These are phyloP conservation scores for Russula abietina DNA, from an alignment of 768 basidiomycete genomes.

Conservation along the genomic window DNA sequence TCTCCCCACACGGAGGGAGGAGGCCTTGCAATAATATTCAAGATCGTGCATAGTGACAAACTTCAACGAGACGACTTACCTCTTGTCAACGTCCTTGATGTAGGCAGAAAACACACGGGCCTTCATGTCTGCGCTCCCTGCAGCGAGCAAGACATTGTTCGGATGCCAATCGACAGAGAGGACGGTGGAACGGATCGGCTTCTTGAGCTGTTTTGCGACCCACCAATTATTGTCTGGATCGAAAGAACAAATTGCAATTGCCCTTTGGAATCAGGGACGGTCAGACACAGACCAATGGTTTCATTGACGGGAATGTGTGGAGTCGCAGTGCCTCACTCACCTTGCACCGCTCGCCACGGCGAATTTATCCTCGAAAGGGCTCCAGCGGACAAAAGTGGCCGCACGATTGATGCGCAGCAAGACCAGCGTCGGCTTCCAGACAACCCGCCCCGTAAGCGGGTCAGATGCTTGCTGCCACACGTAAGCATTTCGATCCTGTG, in stretches of 20 bases:
- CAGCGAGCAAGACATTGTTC: slow-evolving; percentile 94
- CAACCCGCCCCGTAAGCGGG: slow-evolving; percentile 56
- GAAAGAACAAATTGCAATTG: slow-evolving; percentile 94
- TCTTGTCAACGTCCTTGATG: slow-evolving; percentile 96
- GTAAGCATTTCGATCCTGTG: slow-evolving; percentile 98
- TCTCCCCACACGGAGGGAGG: slow-evolving; percentile 93
- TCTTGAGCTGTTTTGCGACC: slow-evolving; percentile 96
- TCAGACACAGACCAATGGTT: background rate
- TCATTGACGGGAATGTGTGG: background rate
- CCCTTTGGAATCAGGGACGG: slow-evolving; percentile 41
- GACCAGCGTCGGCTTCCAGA: slow-evolving; percentile 97
- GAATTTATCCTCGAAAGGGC: slow-evolving; percentile 96
- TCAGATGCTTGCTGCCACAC: slow-evolving; percentile 89
- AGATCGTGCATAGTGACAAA: background rate
- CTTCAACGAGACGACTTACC: slow-evolving; percentile 40
- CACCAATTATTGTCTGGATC: slow-evolving; percentile 99
- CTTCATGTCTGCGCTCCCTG: slow-evolving; percentile 97
- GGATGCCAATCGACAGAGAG: slow-evolving; percentile 97
- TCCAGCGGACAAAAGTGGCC: slow-evolving; percentile 94
- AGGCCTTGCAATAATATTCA: slow-evolving; percentile 54
- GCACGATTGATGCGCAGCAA: slow-evolving; percentile 92
- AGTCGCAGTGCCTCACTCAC: slow-evolving; percentile 36
- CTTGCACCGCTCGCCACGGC: slow-evolving; percentile 96
- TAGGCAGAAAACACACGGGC: slow-evolving; percentile 97
- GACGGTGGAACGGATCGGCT: slow-evolving; percentile 93